Percentiles rank a stretch among this genome's conserved stretches.
These are phyloP conservation scores for Colletotrichum sp. DNA, from an alignment of 2,329 filamentous ascomycete genomes.

Conservation along the genomic window DNA sequence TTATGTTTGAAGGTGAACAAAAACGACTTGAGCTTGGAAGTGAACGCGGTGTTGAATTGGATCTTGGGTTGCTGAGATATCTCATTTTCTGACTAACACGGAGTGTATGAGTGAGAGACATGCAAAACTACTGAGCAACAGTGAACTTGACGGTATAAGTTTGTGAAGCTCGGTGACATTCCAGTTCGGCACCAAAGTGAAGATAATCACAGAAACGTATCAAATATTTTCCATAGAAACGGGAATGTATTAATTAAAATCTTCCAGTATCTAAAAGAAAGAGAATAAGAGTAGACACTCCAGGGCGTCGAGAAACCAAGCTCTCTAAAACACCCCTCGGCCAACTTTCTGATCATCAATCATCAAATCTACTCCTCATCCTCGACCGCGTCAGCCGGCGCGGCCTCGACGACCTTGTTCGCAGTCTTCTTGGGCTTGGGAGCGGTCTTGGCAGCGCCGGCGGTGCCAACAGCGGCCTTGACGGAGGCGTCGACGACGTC, in stretches of 20 bases:
- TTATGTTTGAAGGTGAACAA: background rate
- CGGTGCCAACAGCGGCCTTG: background rate
- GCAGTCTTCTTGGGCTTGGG: background rate
- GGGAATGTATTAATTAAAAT: background rate
- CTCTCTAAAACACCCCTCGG: background rate
- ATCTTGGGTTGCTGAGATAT: too few relatives aligned
- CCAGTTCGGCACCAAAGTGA: background rate
- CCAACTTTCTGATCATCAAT: background rate
- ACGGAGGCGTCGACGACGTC: background rate
- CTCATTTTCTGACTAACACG: background rate
- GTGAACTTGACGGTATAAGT: too few relatives aligned
- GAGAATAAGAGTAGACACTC: background rate
- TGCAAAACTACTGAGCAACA: too few relatives aligned
- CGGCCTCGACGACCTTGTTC: conserved; percentile 27
- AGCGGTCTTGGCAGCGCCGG: background rate
- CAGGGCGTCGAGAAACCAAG: background rate
- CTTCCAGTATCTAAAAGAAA: background rate
- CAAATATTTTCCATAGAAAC: background rate
- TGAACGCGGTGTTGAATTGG: background rate
- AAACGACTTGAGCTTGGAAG: background rate
- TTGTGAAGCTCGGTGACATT: background rate
- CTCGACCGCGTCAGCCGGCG: conserved; percentile 35
- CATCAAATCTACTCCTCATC: conserved; percentile 1
- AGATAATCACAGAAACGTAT: background rate
- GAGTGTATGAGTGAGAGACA: background rate